Base-by-base conservation (phyloP, 1,139 yeast species). In the Petasospora rhodanensis region DNA sequence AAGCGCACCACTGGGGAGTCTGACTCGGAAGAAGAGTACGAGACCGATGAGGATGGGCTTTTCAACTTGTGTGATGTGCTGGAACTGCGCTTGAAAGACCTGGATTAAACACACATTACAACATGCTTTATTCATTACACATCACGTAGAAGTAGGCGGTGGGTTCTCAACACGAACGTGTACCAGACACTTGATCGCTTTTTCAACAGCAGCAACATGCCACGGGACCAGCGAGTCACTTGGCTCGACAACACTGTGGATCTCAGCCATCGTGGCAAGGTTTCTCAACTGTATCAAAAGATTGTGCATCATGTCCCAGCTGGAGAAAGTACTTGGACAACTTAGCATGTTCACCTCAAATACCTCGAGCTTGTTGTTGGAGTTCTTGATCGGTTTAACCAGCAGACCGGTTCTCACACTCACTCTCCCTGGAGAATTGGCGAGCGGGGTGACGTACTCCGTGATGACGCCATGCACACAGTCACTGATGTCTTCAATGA, bases 181-280 rank as follows among this genome's bases (percentile, higher is more conserved):
- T 2, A 64, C 61, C 23, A 70, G 42, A 16, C 57, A 57, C 28
- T 67, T 72, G 49, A 81, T 55, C 46, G 79, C 66, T 52, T 82
- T 84, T 20, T 73, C 70, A 6, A 85, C 95, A 0, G 95, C 85
- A 19, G 74, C 63, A 19, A 85, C 69, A 56, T 86, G 95, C 86
- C 94, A 83, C n/a, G 96, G 96, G 2, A 79, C 62, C 24, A 68
- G 60, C 0, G 68, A 58, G 19, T 61, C 51, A 11, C 49, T 50
- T 2, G 57, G 55, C 17, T 55, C 56, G 11, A 64, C 56, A 13
- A 65, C 62, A 1, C 72, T 71, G 23, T 64, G 58, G 44, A 66
- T 52, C 3, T 64, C 57, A 16, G 66, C 62, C 27, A 63, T 43
- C 2, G 76, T 68, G 2, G 81, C 76, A 41, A 85, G 54, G 34